Percentiles rank a stretch among this genome's conserved stretches.
Evolutionary conservation across 2,329 filamentous ascomycete genomes (phyloP).

Genomic region (Coleophoma eucalyptorum): DNA sequence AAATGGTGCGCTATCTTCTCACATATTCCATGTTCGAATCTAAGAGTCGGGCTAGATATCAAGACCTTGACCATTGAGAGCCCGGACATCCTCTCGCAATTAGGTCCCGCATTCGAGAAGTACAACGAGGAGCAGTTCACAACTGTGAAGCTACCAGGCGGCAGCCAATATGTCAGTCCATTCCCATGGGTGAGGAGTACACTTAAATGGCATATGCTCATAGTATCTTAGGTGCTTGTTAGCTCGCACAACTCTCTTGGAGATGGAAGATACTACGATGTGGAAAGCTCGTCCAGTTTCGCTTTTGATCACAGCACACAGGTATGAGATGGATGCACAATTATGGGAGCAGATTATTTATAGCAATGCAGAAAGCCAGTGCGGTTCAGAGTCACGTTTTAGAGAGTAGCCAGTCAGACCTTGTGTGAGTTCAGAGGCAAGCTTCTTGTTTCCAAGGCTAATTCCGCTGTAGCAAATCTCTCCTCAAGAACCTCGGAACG

Average conservation of each 20-base stretch:
- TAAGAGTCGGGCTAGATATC: slow-evolving; percentile 61
- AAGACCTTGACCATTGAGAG: slow-evolving; percentile 75
- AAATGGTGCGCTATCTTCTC: slow-evolving; percentile 55
- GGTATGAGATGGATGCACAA: slow-evolving; percentile 35
- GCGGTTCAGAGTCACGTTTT: slow-evolving; percentile 73
- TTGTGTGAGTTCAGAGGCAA: slow-evolving; percentile 61
- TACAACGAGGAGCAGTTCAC: slow-evolving; percentile 96
- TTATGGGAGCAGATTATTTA: too few relatives aligned
- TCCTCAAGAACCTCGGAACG: slow-evolving; percentile 69
- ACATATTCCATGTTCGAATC: slow-evolving; percentile 5
- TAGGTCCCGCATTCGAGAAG: slow-evolving; percentile 81
- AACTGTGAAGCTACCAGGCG: slow-evolving; percentile 84
- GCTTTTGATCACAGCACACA: slow-evolving; percentile 80
- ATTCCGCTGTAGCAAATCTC: slow-evolving; percentile 62
- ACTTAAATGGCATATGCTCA: slow-evolving; percentile 8
- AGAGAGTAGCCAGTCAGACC: slow-evolving; percentile 71
- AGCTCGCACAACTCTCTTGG: slow-evolving; percentile 83
- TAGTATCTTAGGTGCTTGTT: slow-evolving; percentile 59
- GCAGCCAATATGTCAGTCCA: slow-evolving; percentile 66
- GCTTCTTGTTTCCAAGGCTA: background rate
- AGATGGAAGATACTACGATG: slow-evolving; percentile 82
- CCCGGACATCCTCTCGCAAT: slow-evolving; percentile 63
- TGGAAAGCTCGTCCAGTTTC: slow-evolving; percentile 84
- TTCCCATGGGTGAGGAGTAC: background rate
- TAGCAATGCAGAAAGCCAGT: slow-evolving; percentile 65